A percentile compares a stretch with the other conserved stretches of the same genome.
phyloP scores from a whole-genome alignment of 2,329 filamentous ascomycete species.

The Coniochaeta sp. region DNA sequence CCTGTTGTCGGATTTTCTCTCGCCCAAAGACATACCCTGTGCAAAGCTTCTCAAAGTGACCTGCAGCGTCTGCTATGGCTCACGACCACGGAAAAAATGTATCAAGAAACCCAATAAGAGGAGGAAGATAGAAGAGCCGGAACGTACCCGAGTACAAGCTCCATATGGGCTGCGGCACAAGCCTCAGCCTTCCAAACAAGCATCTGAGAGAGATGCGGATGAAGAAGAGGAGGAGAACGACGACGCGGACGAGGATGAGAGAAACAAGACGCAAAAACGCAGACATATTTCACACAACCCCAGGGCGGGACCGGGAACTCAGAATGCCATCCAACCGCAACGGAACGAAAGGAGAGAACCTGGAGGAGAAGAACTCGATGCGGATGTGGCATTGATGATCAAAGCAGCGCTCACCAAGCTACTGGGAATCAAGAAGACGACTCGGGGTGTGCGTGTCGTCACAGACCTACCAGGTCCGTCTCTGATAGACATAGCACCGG shows the following conservation, averaged over 20 bases:
- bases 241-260: background rate
- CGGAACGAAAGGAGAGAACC: background rate
- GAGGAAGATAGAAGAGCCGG: background rate
- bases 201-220: background rate
- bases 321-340: background rate
- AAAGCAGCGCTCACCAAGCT: background rate
- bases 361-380: background rate
- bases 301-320: background rate
- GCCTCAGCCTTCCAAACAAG: background rate
- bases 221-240: background rate
- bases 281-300: too few relatives aligned
- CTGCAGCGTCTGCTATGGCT: background rate
- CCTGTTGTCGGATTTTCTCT: background rate
- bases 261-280: background rate
- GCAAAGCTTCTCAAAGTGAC: background rate
- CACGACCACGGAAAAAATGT: background rate
- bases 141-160: background rate
- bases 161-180: background rate
- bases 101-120: background rate
- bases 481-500: background rate
- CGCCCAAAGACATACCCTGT: background rate
- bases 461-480: background rate
- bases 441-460: background rate
- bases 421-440: background rate
- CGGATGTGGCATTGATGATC: background rate